Evolutionary conservation across 2,329 filamentous ascomycete genomes (phyloP), one percentile per base, ranked within the genome.

Genomic region (Allantophomopsis cytisporea): DNA sequence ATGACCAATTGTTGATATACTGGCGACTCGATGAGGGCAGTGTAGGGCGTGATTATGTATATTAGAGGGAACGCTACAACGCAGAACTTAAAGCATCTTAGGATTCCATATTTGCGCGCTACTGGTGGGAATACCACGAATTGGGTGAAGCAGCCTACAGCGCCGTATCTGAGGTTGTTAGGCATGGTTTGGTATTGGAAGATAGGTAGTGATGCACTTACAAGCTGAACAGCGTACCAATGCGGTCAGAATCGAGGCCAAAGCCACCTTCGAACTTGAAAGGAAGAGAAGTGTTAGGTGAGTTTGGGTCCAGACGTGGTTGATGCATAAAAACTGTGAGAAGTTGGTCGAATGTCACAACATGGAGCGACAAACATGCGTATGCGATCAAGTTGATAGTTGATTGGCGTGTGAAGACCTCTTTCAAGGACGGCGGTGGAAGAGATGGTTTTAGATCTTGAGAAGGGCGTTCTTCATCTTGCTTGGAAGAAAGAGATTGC

Each of bases 251-350:
- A 36, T 73, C 66, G 51, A 76, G 57, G 1, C 86, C 86, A 53
- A 93, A 93, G 0, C 87, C 87, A 31, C 85, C 80, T 2, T 72
- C 69, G 53, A 95, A 95, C 52, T 83, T 81, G 52, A 95, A 80
- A 0, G 88, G 88, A 0, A 85, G 68, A 2, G 66, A 61, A 0
- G 67, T 73, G 50, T 75, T 75, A 10, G 76, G 64, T 0, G 70
- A 62, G 0, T 71, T 59, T 4, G 65, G 58, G 4, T 67, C 54
- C 49, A 77, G 67, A 1, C 59, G 60, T 0, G 82, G 80, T 47
- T 85, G 81, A 59, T 94, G 83, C 52, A 95, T 71, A 57, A 94
- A 94, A 1, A 95, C 85, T 3, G 87, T 83, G 2, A 96, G 72
- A 2, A 89, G 68, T 54, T 94, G 87, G 58, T 96, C 89, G 54